phyloP scores from a whole-genome alignment of 495 filamentous ascomycete genomes.

The Aspergillus kassunensis region DNA sequence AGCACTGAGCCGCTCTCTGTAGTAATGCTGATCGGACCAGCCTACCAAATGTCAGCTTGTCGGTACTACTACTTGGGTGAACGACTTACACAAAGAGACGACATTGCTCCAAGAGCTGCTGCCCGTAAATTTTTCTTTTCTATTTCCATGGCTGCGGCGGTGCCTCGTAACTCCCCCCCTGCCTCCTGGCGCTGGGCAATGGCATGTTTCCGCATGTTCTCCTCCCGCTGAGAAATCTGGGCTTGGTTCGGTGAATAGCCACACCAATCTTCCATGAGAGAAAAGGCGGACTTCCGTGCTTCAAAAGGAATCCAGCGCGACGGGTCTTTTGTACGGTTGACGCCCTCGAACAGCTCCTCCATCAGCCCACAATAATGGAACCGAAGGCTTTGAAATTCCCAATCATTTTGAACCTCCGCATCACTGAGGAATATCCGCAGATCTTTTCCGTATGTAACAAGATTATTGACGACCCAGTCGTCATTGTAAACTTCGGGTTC shows the following conservation, averaged over 20 bases:
- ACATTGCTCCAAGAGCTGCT: conserved; percentile 93
- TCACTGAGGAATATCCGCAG: conserved; percentile 92
- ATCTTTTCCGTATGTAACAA: conserved; percentile 86
- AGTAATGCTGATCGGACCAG: conserved; percentile 81
- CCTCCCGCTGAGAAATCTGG: conserved; percentile 77
- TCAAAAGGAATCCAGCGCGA: conserved; percentile 95
- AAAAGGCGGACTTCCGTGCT: conserved; percentile 85
- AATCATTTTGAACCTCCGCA: conserved; percentile 89
- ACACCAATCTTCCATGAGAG: conserved; percentile 98
- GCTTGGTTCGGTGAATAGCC: conserved; percentile 89
- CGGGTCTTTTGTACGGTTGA: conserved; percentile 81
- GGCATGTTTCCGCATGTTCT: conserved; percentile 78
- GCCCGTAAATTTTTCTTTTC: conserved; percentile 89
- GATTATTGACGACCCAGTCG: conserved; percentile 88
- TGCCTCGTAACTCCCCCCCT: conserved; percentile 61
- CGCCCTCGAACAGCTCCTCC: conserved; percentile 87
- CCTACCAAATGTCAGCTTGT: conserved; percentile 32
- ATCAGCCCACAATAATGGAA: conserved; percentile 92
- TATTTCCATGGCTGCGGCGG: conserved; percentile 89
- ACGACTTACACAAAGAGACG: conserved; percentile 71
- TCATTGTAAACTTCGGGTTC: conserved; percentile 76
- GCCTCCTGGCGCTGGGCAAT: conserved; percentile 62
- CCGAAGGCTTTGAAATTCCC: conserved; percentile 89
- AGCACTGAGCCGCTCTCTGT: conserved; percentile 78
- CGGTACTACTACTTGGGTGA: too few species aligned